Conservation (phyloP, 768 basidiomycete species). For the Tephrocybe sp. region DNA sequence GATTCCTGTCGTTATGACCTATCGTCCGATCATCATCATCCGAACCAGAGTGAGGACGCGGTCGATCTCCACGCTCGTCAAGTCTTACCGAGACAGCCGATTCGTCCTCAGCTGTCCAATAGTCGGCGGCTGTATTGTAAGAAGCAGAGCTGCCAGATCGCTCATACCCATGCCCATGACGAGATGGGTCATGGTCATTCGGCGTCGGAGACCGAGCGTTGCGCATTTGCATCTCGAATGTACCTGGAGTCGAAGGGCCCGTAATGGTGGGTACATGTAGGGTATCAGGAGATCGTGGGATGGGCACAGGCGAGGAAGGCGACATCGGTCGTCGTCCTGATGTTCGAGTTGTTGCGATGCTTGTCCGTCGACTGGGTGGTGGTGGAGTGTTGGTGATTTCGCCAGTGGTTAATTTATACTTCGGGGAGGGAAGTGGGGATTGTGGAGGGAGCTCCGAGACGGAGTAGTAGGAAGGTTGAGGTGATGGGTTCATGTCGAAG, state of each 20-base stretch:
- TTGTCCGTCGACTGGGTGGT: slow-evolving; percentile 39
- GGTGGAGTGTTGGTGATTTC: slow-evolving; percentile 41
- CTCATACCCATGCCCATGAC: slow-evolving; percentile 19
- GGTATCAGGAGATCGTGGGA: slow-evolving; percentile 18
- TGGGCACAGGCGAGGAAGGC: slow-evolving; percentile 23
- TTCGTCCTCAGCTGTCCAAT: slow-evolving; percentile 29
- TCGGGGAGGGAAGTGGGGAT: slow-evolving; percentile 56
- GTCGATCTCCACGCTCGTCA: slow-evolving; percentile 1
- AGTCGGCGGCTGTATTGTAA: slow-evolving; percentile 44
- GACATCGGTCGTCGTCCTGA: slow-evolving; percentile 20
- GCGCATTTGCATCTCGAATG: slow-evolving; percentile 16
- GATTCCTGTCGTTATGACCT: slow-evolving; percentile 17
- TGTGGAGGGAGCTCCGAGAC: slow-evolving; percentile 60
- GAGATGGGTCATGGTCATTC: slow-evolving; percentile 12
- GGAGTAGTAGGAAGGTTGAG: slow-evolving; percentile 66
- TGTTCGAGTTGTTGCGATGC: slow-evolving; percentile 30
- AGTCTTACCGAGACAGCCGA: not conserved
- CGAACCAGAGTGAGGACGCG: not conserved
- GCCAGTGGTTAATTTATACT: slow-evolving; percentile 44
- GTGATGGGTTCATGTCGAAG: slow-evolving; percentile 28
- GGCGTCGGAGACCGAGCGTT: slow-evolving; percentile 19
- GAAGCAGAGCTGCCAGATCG: slow-evolving; percentile 39
- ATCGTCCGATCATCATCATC: slow-evolving; percentile 27
- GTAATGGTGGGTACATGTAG: slow-evolving; percentile 15
- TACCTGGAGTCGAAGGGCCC: slow-evolving; percentile 3